phyloP scores from a whole-genome alignment of 2,329 filamentous ascomycete genomes.

The Fusarium piperis region DNA sequence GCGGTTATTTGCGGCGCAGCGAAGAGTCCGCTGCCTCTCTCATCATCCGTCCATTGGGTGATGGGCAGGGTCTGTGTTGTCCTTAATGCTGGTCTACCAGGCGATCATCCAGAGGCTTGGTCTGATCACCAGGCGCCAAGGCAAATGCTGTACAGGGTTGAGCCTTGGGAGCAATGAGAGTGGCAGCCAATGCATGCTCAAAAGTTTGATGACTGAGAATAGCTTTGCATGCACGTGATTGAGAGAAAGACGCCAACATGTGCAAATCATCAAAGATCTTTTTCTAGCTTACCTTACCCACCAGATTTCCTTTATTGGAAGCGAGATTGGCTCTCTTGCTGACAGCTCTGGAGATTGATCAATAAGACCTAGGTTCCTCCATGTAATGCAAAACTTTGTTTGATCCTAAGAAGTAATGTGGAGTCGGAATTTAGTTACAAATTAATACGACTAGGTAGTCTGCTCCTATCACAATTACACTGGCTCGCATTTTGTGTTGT shows the following conservation, averaged over 20 bases:
- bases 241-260: not conserved
- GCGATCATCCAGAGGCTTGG: not conserved
- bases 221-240: not conserved
- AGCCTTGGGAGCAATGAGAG: not conserved
- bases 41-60: not conserved
- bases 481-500: not conserved
- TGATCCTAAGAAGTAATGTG: not conserved
- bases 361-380: too few relatives aligned
- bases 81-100: not conserved
- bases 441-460: not conserved
- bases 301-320: not conserved
- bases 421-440: not conserved
- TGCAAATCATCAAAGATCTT: not conserved
- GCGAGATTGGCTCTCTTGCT: not conserved
- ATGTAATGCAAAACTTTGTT: not conserved
- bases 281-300: not conserved
- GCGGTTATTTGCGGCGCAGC: conserved; percentile 20
- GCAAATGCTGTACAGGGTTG: not conserved
- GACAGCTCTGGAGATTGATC: not conserved
- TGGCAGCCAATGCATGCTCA: not conserved
- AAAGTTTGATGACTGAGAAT: not conserved
- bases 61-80: not conserved
- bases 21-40: not conserved
- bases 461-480: not conserved
- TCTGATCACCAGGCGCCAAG: not conserved